Percentiles rank a stretch among this genome's conserved stretches.
These are phyloP conservation scores for Aspergillus calidoustus DNA, from an alignment of 2,329 filamentous ascomycete species.

Conservation along the genomic window DNA sequence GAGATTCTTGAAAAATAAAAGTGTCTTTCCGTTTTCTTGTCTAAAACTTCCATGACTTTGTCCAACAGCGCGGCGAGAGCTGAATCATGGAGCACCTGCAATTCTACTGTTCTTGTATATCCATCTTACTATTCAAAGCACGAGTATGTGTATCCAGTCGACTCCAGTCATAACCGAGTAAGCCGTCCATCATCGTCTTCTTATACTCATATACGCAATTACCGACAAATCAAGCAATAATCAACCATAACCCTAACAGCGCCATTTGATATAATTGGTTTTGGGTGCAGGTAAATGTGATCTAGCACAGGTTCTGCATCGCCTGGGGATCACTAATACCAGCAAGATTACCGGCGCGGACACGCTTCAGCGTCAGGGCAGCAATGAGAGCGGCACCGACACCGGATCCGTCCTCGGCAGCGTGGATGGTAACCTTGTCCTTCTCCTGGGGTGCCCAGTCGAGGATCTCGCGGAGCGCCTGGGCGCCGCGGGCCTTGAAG, in stretches of 20 bases:
- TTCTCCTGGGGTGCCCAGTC: conserved; percentile 87
- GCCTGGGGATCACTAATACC: conserved; percentile 59
- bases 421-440: conserved; percentile 84
- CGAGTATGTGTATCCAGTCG: neutral
- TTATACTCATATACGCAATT: conserved; percentile 8
- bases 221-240: neutral
- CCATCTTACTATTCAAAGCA: neutral
- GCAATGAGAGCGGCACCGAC: conserved; percentile 97
- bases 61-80: conserved; percentile 6
- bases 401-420: conserved; percentile 93
- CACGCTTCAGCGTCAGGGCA: conserved; percentile 66
- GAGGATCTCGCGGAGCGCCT: conserved; percentile 90
- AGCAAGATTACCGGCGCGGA: conserved; percentile 62
- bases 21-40: neutral
- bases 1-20: neutral
- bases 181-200: conserved; percentile 1
- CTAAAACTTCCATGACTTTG: conserved; percentile 6
- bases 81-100: conserved; percentile 2
- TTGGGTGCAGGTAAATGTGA: neutral
- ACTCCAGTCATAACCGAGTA: neutral
- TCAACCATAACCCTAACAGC: conserved; percentile 1
- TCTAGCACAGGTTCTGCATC: conserved; percentile 40
- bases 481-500: conserved; percentile 90
- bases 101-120: neutral
- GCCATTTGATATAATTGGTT: neutral